Conservation (phyloP, 768 basidiomycete genomes). For the Russula earlei region DNA sequence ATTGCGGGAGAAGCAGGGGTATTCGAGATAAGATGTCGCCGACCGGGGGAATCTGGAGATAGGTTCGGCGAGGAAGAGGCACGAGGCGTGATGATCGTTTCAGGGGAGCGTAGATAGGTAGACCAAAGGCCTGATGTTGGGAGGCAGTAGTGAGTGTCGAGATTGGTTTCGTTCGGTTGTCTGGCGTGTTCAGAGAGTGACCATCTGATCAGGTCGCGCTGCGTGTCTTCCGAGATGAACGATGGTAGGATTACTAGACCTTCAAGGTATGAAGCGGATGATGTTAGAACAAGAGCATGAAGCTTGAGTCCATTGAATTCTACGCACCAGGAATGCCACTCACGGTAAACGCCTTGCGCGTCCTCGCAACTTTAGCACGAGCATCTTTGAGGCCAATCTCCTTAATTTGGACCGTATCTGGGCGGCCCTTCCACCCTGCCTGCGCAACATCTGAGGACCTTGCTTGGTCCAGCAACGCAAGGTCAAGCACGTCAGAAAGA, state of each 20-base stretch:
- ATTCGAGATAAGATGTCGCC: slow-evolving; percentile 63
- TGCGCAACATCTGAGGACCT: slow-evolving; percentile 34
- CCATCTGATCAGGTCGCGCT: slow-evolving; percentile 62
- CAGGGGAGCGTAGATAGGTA: slow-evolving; percentile 34
- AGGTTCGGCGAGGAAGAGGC: slow-evolving; percentile 27
- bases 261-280: slow-evolving; percentile 27
- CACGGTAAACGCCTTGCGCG: slow-evolving; percentile 35
- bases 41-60: slow-evolving; percentile 34
- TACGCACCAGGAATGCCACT: slow-evolving; percentile 40
- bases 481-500: slow-evolving; percentile 58
- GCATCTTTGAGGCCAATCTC: slow-evolving; percentile 25
- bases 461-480: slow-evolving; percentile 37
- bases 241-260: slow-evolving; percentile 80
- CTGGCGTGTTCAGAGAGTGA: slow-evolving; percentile 68
- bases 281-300: neutral
- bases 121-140: slow-evolving; percentile 77
- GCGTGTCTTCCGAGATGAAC: slow-evolving; percentile 52
- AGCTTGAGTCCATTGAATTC: slow-evolving; percentile 12
- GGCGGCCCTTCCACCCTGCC: slow-evolving; percentile 41
- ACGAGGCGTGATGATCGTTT: slow-evolving; percentile 38
- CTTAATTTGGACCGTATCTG: slow-evolving; percentile 29
- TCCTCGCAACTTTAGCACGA: neutral
- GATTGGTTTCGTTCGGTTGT: slow-evolving; percentile 79
- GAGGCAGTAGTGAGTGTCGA: slow-evolving; percentile 77
- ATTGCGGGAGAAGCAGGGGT: slow-evolving; percentile 51